These are phyloP conservation scores for Vickermania spadyakhi DNA, from an alignment of 208 protist genomes.

Conservation along the genomic window DNA sequence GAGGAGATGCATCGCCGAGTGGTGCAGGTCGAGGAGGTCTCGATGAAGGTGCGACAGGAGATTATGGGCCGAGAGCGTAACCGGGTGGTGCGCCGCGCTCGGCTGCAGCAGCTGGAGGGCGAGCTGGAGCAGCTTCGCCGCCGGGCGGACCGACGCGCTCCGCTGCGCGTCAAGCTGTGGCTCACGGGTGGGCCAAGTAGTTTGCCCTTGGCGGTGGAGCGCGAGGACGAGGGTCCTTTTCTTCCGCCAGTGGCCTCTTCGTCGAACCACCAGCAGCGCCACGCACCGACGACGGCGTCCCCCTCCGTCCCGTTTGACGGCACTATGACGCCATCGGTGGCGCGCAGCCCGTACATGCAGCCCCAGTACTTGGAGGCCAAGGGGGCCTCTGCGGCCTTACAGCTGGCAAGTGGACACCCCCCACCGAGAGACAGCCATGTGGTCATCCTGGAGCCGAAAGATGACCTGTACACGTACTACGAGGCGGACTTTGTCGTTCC, in stretches of 20 bases:
- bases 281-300: background rate
- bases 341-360: background rate
- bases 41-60: constrained; percentile 18
- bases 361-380: background rate
- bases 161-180: constrained; percentile 12
- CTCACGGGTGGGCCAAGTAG: background rate
- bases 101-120: constrained; percentile 12
- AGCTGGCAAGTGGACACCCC: background rate
- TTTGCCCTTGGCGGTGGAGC: background rate
- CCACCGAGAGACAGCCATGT: constrained; percentile 1
- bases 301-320: background rate
- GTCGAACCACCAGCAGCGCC: background rate
- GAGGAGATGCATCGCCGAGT: constrained; percentile 15
- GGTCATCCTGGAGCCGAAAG: constrained; percentile 12
- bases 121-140: constrained; percentile 16
- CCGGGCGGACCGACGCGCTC: constrained; percentile 7
- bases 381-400: background rate
- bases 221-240: background rate
- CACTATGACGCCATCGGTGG: background rate
- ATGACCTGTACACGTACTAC: constrained; percentile 11
- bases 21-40: constrained; percentile 7
- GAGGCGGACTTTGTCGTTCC: constrained; percentile 18
- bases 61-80: constrained; percentile 36
- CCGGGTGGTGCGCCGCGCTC: constrained; percentile 29
- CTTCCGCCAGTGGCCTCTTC: background rate